Base-by-base conservation (phyloP, 2,329 filamentous ascomycete species). In the Macrophomina phaseolina region DNA sequence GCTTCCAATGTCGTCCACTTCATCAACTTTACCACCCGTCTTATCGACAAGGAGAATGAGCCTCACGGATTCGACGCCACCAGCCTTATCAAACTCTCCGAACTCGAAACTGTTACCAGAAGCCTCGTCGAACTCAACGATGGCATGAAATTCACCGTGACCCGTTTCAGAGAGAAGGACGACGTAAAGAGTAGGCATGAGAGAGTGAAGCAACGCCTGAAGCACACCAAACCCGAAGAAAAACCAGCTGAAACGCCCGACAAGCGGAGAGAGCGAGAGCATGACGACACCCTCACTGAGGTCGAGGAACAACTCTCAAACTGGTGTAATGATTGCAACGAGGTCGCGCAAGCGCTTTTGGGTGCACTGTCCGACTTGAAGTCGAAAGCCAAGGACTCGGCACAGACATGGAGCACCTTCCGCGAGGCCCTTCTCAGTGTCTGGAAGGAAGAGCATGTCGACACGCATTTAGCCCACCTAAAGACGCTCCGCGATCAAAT, bases 401-500 rank as follows among this genome's bases (percentile, higher is more conserved):
- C 9, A 12, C 23, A 40, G 23, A 45, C 52, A 52, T 66, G 64
- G 52, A 61, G 40, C 14, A 62, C 38, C 23, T 52, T 66, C 30
- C 64, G 64, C 16, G 30, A 62, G 32, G 64, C 53, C 7, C 55
- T 66, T 2, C 48, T 40, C 28, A 42, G 30, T 16, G 28, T 61
- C 40, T 66, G 64, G 64, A 32, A 14, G 23, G 56, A 61, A 11
- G 28, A 60, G 4, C 16, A 61, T 5, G n/a, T 66, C 23, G 30
- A 62, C 7, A 4, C 6, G 3, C 46, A 46, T n/a, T 14, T 36
- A 14, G 18, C 14, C 23, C 30, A 16, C 9, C 51, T 60, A 5
- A 51, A 64, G 51, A 23, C 38, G n/a, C 38, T 38, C 38, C 30
- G 40, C 1, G 67, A 64, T 30, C 64, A 68, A 32, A 45, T 71